These are phyloP conservation scores for Calonectria honghensis DNA, from an alignment of 2,329 filamentous ascomycete genomes.

Conservation along the genomic window DNA sequence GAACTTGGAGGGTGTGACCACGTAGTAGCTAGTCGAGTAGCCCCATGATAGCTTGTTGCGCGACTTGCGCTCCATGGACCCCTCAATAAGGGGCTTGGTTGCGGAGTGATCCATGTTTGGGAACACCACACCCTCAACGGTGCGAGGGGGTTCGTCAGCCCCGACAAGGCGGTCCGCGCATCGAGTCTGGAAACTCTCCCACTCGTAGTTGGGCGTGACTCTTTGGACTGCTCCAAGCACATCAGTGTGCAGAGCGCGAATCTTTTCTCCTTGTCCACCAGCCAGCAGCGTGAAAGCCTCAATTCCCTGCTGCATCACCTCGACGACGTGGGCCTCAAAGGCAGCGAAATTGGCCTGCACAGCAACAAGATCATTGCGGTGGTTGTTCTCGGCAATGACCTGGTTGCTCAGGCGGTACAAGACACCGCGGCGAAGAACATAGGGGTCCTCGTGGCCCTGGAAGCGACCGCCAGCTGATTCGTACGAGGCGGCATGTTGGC, in stretches of 20 bases:
- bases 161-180: slow-evolving; percentile 85
- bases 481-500: slow-evolving; percentile 87
- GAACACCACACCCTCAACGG: slow-evolving; percentile 84
- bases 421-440: slow-evolving; percentile 88
- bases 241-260: slow-evolving; percentile 86
- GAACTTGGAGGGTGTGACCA: slow-evolving; percentile 90
- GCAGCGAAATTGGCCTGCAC: slow-evolving; percentile 93
- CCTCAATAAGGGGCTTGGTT: slow-evolving; percentile 90
- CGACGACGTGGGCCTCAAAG: slow-evolving; percentile 91
- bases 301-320: slow-evolving; percentile 88
- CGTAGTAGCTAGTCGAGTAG: slow-evolving; percentile 90
- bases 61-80: slow-evolving; percentile 91
- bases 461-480: slow-evolving; percentile 85
- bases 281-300: slow-evolving; percentile 89
- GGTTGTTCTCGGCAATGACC: slow-evolving; percentile 96
- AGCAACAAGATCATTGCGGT: slow-evolving; percentile 90
- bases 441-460: slow-evolving; percentile 86
- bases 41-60: slow-evolving; percentile 87
- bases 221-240: slow-evolving; percentile 86
- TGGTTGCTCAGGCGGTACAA: slow-evolving; percentile 91
- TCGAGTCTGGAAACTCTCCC: slow-evolving; percentile 87
- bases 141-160: slow-evolving; percentile 83
- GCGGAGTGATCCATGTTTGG: slow-evolving; percentile 90
- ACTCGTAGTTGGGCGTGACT: slow-evolving; percentile 91
- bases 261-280: slow-evolving; percentile 87